Base-by-base conservation (phyloP, 1,284 basidiomycete genomes). In the Violaceomyces palustris region DNA sequence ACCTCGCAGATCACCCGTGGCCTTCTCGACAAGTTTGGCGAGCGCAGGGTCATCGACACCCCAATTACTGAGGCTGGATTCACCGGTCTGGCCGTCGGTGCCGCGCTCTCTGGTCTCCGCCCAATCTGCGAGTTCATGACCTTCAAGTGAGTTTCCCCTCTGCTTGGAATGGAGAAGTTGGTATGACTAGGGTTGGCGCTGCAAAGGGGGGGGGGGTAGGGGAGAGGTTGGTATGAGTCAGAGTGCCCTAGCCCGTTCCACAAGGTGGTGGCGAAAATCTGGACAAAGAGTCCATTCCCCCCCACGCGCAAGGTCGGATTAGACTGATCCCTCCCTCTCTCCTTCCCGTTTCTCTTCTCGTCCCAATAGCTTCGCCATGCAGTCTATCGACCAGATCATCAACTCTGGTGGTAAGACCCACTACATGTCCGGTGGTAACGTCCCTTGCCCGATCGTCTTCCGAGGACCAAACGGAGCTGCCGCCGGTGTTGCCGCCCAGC, bases 71-170 rank as follows among this genome's bases (percentile, higher is more conserved):
- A 99, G 78, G 89, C 93, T 83, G 94, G 94, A 75, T 98, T 99
- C 77, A 86, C 89, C 74, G 94, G 94, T 79, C 75, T 99, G 47
- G 94, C 94, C 10, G 86, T 91, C 56, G 94, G 94, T 75, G 85
- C 94, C 50, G 94, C 88, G 39, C 81, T 98, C 36, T 83, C 89
- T 63, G 94, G 94, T 71, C 83, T 98, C 42, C 82, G 91, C 64
- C 94, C 94, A 52, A 82, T 99, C 70, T 98, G 94, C 82, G 94
- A 99, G 80, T 99, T 99, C 81, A 99, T 94, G 90, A 94, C 90
- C 9, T 93, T 89, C 64, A 73, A 73, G 38, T 46, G 29, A 42
- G 42, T 46, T 8, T 6, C 8, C 10, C 9, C 18, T 36, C 10
- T 14, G 14, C 25, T n/a, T n/a, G n/a, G n/a, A n/a, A n/a, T n/a